A percentile compares a stretch with the other conserved stretches of the same genome.
Evolutionary conservation across 129 eudicot species (phyloP).

Genomic region (Helianthus tuberosus): DNA sequence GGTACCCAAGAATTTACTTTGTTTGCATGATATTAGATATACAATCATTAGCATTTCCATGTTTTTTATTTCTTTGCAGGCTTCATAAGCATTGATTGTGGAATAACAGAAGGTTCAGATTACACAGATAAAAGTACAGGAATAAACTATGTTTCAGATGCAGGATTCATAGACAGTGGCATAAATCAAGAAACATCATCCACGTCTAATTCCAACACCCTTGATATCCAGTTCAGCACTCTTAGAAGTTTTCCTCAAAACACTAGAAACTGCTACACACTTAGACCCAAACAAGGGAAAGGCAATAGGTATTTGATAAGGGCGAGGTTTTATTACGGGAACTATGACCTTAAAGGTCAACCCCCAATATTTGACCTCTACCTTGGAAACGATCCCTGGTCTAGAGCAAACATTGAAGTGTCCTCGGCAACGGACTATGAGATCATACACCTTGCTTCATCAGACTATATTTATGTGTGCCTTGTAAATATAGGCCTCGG

Average conservation of each 20-base stretch:
- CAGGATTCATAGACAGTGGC: slow-evolving; percentile 34
- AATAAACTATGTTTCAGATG: slow-evolving; percentile 37
- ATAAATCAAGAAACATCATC: slow-evolving; percentile 19
- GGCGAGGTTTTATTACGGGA: slow-evolving; percentile 48
- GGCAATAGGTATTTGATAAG: slow-evolving; percentile 36
- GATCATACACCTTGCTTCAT: slow-evolving; percentile 41
- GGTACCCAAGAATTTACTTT: too few species aligned
- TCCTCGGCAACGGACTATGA: slow-evolving; percentile 10
- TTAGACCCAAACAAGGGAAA: slow-evolving; percentile 40
- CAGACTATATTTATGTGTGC: slow-evolving; percentile 44
- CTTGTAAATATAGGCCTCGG: slow-evolving; percentile 39
- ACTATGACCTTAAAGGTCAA: slow-evolving; percentile 39
- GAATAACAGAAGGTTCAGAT: slow-evolving; percentile 29
- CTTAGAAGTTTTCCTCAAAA: slow-evolving; percentile 56
- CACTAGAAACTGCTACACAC: slow-evolving; percentile 50
- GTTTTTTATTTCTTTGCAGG: slow-evolving; percentile 37
- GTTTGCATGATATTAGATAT: too few species aligned
- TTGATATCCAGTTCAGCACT: slow-evolving; percentile 13
- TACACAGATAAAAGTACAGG: slow-evolving; percentile 24
- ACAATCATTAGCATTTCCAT: not conserved
- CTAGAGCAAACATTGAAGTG: slow-evolving; percentile 11
- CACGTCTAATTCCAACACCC: not conserved
- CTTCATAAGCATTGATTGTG: slow-evolving; percentile 60
- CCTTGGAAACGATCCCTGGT: slow-evolving; percentile 51
- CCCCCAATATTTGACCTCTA: slow-evolving; percentile 45